Evolutionary conservation across 768 basidiomycete genomes (phyloP).

Genomic region (Tricholoma sp.): DNA sequence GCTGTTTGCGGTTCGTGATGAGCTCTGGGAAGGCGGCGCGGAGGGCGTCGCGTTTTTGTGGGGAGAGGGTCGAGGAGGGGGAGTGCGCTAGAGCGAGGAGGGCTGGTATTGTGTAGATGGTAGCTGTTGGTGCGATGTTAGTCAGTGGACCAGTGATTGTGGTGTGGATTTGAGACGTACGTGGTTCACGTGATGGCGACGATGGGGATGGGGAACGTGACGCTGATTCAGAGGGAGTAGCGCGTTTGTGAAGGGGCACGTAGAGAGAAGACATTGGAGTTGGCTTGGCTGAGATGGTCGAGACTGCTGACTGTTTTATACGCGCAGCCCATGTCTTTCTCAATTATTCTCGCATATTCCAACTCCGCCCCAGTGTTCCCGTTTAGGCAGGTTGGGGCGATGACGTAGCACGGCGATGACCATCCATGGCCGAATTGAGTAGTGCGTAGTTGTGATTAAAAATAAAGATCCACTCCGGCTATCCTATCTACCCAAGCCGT

Average conservation of each 20-base stretch:
- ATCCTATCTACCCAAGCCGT: no score
- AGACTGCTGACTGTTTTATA: neutral
- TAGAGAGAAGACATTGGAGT: conserved; percentile 23
- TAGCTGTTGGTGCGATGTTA: neutral
- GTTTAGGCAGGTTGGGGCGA: no score
- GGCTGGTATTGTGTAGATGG: conserved; percentile 20
- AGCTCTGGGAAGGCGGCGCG: conserved; percentile 20
- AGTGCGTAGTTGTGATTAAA: no score
- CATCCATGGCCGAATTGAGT: no score
- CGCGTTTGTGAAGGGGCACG: conserved; percentile 36
- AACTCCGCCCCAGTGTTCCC: no score
- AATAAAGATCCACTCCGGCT: no score
- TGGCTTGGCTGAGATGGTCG: neutral
- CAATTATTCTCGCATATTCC: neutral
- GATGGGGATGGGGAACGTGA: conserved; percentile 11
- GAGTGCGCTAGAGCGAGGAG: conserved; percentile 23
- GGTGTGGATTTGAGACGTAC: neutral
- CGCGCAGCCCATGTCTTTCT: no score
- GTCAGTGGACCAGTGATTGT: no score
- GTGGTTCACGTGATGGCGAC: conserved; percentile 8
- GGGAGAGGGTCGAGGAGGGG: conserved; percentile 20
- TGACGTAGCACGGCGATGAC: no score
- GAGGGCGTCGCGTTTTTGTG: conserved; percentile 18
- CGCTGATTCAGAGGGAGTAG: conserved; percentile 12
- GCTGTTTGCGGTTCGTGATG: conserved; percentile 22